These are phyloP conservation scores for Solanum habrochaites DNA, from an alignment of 257 asterid genomes.

Conservation along the genomic window DNA sequence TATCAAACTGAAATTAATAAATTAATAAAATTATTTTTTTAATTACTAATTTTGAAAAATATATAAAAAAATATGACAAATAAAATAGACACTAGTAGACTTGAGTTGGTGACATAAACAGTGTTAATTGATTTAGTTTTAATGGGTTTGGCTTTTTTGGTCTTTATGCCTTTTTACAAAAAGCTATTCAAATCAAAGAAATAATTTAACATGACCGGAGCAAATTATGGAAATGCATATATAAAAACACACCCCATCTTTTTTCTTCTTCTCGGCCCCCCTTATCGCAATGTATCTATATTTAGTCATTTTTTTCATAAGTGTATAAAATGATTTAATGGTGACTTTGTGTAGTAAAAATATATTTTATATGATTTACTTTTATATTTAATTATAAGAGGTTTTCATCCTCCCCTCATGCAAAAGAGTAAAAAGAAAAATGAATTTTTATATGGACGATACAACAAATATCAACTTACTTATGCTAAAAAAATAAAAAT, in stretches of 20 bases:
- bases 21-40: not conserved
- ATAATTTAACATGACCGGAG: not conserved
- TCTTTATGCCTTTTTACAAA: not conserved
- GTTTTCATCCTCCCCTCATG: not conserved
- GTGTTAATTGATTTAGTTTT: not conserved
- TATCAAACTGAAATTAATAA: not conserved
- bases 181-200: too few species aligned
- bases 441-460: not conserved
- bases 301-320: not conserved
- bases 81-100: not conserved
- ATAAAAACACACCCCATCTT: not conserved
- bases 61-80: not conserved
- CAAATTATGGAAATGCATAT: not conserved
- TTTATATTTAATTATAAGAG: not conserved
- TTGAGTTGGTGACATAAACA: not conserved
- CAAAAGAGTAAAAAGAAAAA: not conserved
- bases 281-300: too few species aligned
- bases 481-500: not conserved
- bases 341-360: not conserved
- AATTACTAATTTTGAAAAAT: not conserved
- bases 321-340: not conserved
- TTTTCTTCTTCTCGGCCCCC: too few species aligned
- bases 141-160: not conserved
- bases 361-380: not conserved
- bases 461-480: not conserved